Evolutionary conservation across 352 stramenopile species (phyloP).

Genomic region (Paralagenidium karlingii): DNA sequence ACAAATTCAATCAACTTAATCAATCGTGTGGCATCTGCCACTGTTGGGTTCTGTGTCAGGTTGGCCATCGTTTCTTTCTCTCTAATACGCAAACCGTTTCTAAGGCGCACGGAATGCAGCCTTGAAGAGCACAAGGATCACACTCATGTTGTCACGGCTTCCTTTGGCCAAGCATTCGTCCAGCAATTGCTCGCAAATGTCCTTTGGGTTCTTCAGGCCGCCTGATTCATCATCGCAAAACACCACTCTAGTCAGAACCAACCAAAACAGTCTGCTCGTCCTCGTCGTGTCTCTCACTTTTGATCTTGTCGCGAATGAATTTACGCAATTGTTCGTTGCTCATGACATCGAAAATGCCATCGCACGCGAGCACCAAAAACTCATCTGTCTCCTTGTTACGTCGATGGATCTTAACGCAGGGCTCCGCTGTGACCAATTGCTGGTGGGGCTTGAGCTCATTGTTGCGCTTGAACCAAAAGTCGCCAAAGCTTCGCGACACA

Average conservation of each 20-base stretch:
- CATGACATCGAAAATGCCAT: constrained; percentile 94
- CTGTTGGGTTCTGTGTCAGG: too few species aligned
- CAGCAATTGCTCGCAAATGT: constrained; percentile 62
- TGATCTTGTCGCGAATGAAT: constrained; percentile 77
- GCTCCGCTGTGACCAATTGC: constrained; percentile 77
- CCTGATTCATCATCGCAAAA: too few species aligned
- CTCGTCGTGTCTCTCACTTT: constrained; percentile 8
- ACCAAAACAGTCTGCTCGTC: too few species aligned
- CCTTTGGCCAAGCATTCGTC: constrained; percentile 74
- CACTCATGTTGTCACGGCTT: constrained; percentile 83
- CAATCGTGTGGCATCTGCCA: too few species aligned
- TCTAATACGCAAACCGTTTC: too few species aligned
- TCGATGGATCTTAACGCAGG: constrained; percentile 61
- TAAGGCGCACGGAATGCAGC: too few species aligned
- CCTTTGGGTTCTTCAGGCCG: constrained; percentile 30
- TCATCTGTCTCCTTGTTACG: constrained; percentile 77
- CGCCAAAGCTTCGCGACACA: constrained; percentile 76
- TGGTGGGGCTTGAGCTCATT: constrained; percentile 59
- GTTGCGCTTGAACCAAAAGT: constrained; percentile 85
- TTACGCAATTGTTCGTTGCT: constrained; percentile 88
- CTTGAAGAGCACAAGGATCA: constrained; percentile 67
- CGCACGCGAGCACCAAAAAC: constrained; percentile 87
- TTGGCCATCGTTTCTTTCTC: too few species aligned
- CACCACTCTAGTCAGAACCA: too few species aligned
- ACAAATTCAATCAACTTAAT: too few species aligned